Percentiles rank a stretch among this genome's conserved stretches.
These are phyloP conservation scores for Botryotinia narcissicola DNA, from an alignment of 2,329 filamentous ascomycete species.

Conservation along the genomic window DNA sequence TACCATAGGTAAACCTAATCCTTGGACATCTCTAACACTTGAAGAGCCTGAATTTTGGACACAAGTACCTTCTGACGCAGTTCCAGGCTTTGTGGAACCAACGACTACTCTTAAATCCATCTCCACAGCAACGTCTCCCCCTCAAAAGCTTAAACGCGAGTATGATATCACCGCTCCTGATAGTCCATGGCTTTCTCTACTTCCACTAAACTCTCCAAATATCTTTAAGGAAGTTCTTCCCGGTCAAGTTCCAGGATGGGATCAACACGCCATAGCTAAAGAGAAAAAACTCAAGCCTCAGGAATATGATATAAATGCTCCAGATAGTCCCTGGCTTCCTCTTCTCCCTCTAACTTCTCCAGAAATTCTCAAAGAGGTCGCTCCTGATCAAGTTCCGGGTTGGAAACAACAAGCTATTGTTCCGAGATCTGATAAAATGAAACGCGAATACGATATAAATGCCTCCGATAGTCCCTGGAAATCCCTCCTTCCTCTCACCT, in stretches of 20 bases:
- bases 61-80: background rate
- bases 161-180: background rate
- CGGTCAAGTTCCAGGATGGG: conserved; percentile 2
- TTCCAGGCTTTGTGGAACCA: background rate
- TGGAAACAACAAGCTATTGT: background rate
- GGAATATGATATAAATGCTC: background rate
- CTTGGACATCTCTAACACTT: background rate
- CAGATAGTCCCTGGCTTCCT: background rate
- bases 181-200: background rate
- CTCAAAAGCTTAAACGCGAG: background rate
- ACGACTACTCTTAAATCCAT: background rate
- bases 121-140: background rate
- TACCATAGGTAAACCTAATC: background rate
- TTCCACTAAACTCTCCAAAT: background rate
- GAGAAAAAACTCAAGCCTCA: background rate
- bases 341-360: background rate
- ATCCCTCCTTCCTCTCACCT: background rate
- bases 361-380: background rate
- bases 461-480: background rate
- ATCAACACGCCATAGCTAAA: conserved; percentile 8
- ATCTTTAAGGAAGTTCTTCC: background rate
- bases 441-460: conserved; percentile 1
- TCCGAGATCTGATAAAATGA: background rate
- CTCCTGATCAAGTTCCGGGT: background rate
- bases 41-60: background rate